Evolutionary conservation across 2,329 filamentous ascomycete species (phyloP), one percentile per base, ranked within the genome.

Genomic region (Claviceps quebecensis): DNA sequence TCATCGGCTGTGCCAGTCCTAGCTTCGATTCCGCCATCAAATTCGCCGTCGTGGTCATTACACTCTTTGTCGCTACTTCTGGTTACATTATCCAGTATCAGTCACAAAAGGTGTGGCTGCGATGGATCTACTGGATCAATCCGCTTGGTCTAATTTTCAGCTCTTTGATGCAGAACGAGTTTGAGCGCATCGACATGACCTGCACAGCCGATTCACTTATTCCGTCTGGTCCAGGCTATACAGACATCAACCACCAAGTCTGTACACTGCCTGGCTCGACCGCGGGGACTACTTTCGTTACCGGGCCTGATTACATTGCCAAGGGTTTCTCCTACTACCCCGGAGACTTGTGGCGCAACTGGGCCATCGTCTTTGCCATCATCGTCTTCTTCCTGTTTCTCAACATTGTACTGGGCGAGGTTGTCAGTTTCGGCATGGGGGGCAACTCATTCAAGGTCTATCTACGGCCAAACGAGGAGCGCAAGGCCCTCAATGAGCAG

Each of bases 21-120:
- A 85, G 88, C 60, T 94, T 94, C 53, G 86, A 94, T 62, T 86
- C 85, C 44, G 89, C 89, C 3, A 86, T 90, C 65, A 90, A 90
- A 64, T 84, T 87, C 51, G 86, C 86, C 6, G 82, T 87, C 5
- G 74, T 87, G 1, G 76, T 88, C 49, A 88, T 95, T 56, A 90
- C 86, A 0, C 68, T 90, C n/a, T 87, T 90, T 58, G 80, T 93
- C 26, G 72, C 88, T 19, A 93, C 87, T 0, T 84, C 82, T 1
- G 88, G 88, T 4, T 95, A 93, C 65, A 69, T 94, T 43, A 91
- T 95, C 53, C 87, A 89, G 63, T 89, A 86, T 63, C 77, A 83
- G 48, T 78, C 72, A 2, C 78, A 86, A 58, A 83, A 88, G 58
- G 80, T 83, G 4, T 91, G 86, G 83, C 64, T 90, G 5, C 73